phyloP scores from a whole-genome alignment of 805 yeast genomes.

The Sugiyamaella mastotermitis region DNA sequence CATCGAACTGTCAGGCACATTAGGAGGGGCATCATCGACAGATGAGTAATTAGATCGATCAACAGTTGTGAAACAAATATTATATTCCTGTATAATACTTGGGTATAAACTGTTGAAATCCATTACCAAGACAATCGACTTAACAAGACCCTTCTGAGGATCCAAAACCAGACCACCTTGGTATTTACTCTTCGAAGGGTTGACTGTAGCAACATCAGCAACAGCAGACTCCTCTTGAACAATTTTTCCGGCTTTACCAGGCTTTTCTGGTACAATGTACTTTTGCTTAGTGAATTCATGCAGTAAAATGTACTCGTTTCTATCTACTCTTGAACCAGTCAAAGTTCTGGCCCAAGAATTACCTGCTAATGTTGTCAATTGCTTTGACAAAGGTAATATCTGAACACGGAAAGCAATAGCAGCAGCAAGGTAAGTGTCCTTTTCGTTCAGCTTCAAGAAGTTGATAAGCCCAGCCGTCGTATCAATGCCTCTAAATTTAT shows the following conservation, averaged over 20 bases:
- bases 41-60: constrained; percentile 47
- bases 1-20: constrained; percentile 52
- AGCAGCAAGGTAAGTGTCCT: constrained; percentile 63
- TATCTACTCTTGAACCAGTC: constrained; percentile 91
- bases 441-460: constrained; percentile 63
- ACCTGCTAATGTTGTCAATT: constrained; percentile 89
- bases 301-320: constrained; percentile 86
- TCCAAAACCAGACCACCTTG: constrained; percentile 96
- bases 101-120: constrained; percentile 98
- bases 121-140: constrained; percentile 86
- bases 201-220: constrained; percentile 2
- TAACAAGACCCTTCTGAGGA: constrained; percentile 92
- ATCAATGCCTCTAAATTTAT: constrained; percentile 47
- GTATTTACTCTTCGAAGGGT: constrained; percentile 38
- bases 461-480: constrained; percentile 58
- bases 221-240: constrained; percentile 45
- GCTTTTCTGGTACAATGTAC: constrained; percentile 82
- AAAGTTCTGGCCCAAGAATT: constrained; percentile 95
- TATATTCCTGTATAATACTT: constrained; percentile 92
- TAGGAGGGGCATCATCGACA: constrained; percentile 58
- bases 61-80: constrained; percentile 95
- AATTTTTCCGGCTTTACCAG: constrained; percentile 20
- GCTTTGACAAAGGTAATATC: constrained; percentile 81
- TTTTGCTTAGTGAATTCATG: constrained; percentile 83
- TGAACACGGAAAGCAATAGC: constrained; percentile 78